Evolutionary conservation across 108 stramenopile genomes (phyloP), one percentile per base, ranked within the genome.

Genomic region (Mediolabrus comicus): DNA sequence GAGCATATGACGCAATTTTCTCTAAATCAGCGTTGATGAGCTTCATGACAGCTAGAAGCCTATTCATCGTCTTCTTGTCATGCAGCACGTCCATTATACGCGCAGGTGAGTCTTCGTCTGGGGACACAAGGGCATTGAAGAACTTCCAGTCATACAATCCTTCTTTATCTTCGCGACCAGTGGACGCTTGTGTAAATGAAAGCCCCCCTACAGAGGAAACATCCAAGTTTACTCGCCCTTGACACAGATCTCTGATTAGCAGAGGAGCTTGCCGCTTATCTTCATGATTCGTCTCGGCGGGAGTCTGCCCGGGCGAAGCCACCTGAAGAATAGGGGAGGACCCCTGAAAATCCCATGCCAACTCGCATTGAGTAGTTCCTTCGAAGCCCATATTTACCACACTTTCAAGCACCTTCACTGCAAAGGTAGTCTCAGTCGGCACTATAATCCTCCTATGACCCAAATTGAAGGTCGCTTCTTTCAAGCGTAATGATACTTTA

Each of bases 121-220:
- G 95, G 1, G 89, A 88, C 24, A 95, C 92, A 6, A 95, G 54
- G 2, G 95, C 95, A 67, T 92, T 93, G 84, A 95, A 95, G 60
- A 95, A 95, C 59, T 90, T 69, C 58, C 58, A 59, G 34, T 59
- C 59, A 36, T 52, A 61, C 38, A 61, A 17, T 1, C 71, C 82
- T 60, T 90, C 87, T 73, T 87, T 87, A 57, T 94, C 81, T 54
- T 94, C 90, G 17, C 93, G 82, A 43, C 86, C 81, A 10, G 93
- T 94, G 2, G 77, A 85, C 9, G 93, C 90, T 64, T 91, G 86
- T 39, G 81, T 84, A 33, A 95, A 87, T 9, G 79, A 77, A 46
- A 95, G 84, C 6, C 95, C 95, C 28, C 95, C 95, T 17, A 95
- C 90, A 51, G 90, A 74, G 25, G 92, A 93, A 36, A 95, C 87